Conservation (phyloP, 345 rosid species). For the Geranium brycei region DNA sequence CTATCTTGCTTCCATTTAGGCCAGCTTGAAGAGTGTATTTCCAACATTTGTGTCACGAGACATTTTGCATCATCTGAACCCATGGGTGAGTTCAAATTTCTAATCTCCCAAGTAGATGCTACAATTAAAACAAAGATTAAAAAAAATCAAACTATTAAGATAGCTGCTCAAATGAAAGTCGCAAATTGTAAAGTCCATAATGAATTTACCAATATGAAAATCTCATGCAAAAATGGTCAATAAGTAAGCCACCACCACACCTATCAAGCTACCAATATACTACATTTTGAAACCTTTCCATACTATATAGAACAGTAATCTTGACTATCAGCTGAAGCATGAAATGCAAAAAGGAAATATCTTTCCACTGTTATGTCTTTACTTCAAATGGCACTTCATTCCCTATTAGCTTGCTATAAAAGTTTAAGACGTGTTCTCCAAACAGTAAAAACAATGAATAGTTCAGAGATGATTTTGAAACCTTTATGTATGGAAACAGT, state of each 20-base stretch:
- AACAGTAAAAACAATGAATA: slow-evolving; percentile 1
- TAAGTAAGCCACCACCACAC: neutral
- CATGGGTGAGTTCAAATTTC: slow-evolving; percentile 42
- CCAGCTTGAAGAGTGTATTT: slow-evolving; percentile 67
- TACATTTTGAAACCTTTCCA: neutral
- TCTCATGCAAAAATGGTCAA: neutral
- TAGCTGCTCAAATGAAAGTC: neutral
- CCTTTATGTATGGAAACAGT: too few species aligned
- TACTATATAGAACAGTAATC: neutral
- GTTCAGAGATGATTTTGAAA: neutral
- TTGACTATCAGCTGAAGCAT: neutral
- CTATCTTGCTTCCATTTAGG: slow-evolving; percentile 58
- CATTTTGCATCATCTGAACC: slow-evolving; percentile 50
- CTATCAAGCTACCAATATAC: neutral
- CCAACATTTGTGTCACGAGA: slow-evolving; percentile 76
- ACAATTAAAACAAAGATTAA: slow-evolving; percentile 18
- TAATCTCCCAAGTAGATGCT: slow-evolving; percentile 97
- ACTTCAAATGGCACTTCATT: neutral
- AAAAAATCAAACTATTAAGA: neutral
- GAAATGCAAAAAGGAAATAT: neutral
- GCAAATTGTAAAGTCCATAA: neutral
- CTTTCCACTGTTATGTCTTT: neutral
- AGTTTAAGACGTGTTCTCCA: neutral
- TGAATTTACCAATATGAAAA: neutral
- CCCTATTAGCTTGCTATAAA: neutral